phyloP scores from a whole-genome alignment of 352 stramenopile species.

The Blastocystis sp. region DNA sequence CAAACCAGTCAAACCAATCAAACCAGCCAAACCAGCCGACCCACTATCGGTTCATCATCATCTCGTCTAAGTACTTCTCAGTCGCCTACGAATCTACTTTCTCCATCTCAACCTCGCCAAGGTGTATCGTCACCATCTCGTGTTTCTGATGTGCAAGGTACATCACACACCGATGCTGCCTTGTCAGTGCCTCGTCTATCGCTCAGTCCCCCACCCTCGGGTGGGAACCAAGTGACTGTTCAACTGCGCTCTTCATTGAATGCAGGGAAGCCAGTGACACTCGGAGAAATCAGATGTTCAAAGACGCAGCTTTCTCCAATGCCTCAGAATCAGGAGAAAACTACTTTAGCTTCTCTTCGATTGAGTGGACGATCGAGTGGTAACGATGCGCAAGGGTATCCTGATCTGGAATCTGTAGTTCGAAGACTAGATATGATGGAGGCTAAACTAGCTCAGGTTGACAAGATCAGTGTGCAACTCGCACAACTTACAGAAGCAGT shows the following conservation, averaged over 20 bases:
- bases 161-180: not conserved
- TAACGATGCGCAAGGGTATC: not conserved
- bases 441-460: not conserved
- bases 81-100: too few species aligned
- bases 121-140: too few species aligned
- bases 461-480: not conserved
- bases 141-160: too few species aligned
- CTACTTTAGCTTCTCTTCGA: not conserved
- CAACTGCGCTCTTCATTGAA: not conserved
- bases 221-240: not conserved
- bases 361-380: not conserved
- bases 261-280: not conserved
- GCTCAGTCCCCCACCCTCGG: not conserved
- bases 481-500: not conserved
- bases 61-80: too few species aligned
- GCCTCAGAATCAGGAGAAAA: not conserved
- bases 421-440: constrained; percentile 2
- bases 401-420: not conserved
- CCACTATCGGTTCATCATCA: too few species aligned
- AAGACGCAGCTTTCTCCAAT: not conserved
- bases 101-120: too few species aligned
- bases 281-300: not conserved
- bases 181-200: not conserved
- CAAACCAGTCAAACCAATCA: too few species aligned
- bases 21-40: too few species aligned